Conservation (phyloP, 2,329 filamentous ascomycete genomes). For the Sarocladium kiliense region DNA sequence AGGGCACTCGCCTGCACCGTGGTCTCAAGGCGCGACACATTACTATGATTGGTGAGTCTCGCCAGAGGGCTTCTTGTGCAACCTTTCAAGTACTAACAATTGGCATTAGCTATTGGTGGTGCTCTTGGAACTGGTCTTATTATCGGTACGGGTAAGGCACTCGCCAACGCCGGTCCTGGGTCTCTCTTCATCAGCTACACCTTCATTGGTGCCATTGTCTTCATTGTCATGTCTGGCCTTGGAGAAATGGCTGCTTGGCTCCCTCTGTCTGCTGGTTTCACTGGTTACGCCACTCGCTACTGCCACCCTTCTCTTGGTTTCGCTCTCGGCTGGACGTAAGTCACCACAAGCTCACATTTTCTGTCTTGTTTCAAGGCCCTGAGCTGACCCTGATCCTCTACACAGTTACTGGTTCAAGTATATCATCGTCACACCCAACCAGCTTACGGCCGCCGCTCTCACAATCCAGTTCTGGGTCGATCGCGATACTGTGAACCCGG, state of each 20-base stretch:
- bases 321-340: slow-evolving; percentile 66
- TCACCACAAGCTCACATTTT: slow-evolving; percentile 14
- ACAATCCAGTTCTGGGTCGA: slow-evolving; percentile 75
- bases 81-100: too few relatives aligned
- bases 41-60: slow-evolving; percentile 39
- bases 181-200: slow-evolving; percentile 69
- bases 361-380: too few relatives aligned
- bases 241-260: slow-evolving; percentile 85
- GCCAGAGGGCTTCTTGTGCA: not conserved
- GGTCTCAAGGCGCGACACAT: slow-evolving; percentile 51
- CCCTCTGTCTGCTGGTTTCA: slow-evolving; percentile 72
- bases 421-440: slow-evolving; percentile 80
- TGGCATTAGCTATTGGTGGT: slow-evolving; percentile 63
- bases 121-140: slow-evolving; percentile 71
- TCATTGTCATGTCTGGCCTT: slow-evolving; percentile 73
- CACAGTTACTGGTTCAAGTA: slow-evolving; percentile 66
- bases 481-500: slow-evolving; percentile 63
- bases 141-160: slow-evolving; percentile 58
- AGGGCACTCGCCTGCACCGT: slow-evolving; percentile 44
- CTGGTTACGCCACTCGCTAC: slow-evolving; percentile 74
- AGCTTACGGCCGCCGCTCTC: slow-evolving; percentile 73
- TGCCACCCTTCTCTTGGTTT: slow-evolving; percentile 78
- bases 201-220: slow-evolving; percentile 67
- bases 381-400: not conserved
- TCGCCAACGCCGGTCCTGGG: slow-evolving; percentile 52